Conservation (phyloP, 352 stramenopile species). For the Globisporangium radiosum region DNA sequence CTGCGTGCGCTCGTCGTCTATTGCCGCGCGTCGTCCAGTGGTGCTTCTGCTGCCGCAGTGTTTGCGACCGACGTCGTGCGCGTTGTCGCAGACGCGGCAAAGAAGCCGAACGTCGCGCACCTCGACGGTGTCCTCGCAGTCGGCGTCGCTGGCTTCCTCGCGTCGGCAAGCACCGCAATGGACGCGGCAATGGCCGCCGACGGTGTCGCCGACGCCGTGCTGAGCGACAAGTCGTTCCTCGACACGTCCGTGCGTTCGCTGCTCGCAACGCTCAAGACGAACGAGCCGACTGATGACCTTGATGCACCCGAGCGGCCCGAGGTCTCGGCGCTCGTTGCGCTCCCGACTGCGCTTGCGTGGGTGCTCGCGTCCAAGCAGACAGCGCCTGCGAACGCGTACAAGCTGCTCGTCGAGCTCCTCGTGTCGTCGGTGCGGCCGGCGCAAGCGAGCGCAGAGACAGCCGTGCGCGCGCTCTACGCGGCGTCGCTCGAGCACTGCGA, state of each 20-base stretch:
- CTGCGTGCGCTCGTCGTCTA: conserved; percentile 51
- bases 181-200: conserved; percentile 50
- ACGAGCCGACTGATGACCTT: neutral
- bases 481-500: conserved; percentile 52
- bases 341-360: conserved; percentile 54
- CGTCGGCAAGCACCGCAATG: conserved; percentile 48
- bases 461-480: conserved; percentile 42
- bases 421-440: conserved; percentile 40
- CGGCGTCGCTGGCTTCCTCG: conserved; percentile 48
- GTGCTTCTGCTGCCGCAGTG: neutral
- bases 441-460: conserved; percentile 38
- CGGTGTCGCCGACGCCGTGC: conserved; percentile 34
- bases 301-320: conserved; percentile 31
- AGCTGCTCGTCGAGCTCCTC: conserved; percentile 53
- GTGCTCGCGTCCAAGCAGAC: conserved; percentile 65
- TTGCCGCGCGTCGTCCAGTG: conserved; percentile 19
- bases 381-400: conserved; percentile 31
- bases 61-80: conserved; percentile 50
- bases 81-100: conserved; percentile 59
- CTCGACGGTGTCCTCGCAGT: conserved; percentile 74
- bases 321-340: conserved; percentile 42
- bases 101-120: conserved; percentile 70
- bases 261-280: conserved; percentile 19
- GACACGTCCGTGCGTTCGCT: conserved; percentile 34
- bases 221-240: conserved; percentile 46